Conservation (phyloP, 2,329 filamentous ascomycete genomes). For the Botrytis elliptica region DNA sequence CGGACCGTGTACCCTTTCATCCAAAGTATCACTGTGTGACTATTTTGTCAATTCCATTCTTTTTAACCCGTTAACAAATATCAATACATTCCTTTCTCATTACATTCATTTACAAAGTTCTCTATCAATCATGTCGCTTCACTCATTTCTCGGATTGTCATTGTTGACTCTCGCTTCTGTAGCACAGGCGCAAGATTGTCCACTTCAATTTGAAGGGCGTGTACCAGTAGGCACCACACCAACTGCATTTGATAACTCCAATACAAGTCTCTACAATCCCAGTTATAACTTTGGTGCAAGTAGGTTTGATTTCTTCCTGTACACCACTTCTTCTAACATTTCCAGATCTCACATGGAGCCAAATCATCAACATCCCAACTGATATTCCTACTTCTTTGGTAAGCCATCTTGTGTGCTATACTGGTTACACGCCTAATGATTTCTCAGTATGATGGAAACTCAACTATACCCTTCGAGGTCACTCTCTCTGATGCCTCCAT, state of each 20-base stretch:
- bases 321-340: background rate
- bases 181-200: slow-evolving; percentile 39
- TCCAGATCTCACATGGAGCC: slow-evolving; percentile 49
- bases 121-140: slow-evolving; percentile 21
- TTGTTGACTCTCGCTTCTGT: slow-evolving; percentile 26
- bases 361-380: slow-evolving; percentile 50
- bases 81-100: background rate
- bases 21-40: slow-evolving; percentile 16
- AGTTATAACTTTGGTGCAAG: slow-evolving; percentile 52
- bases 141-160: slow-evolving; percentile 16
- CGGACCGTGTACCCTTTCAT: slow-evolving; percentile 12
- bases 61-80: background rate
- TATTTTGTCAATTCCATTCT: slow-evolving; percentile 1
- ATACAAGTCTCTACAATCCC: slow-evolving; percentile 50
- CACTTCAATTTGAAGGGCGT: slow-evolving; percentile 49
- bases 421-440: background rate
- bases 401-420: slow-evolving; percentile 24
- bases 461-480: slow-evolving; percentile 23
- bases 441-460: slow-evolving; percentile 27
- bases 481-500: slow-evolving; percentile 52
- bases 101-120: slow-evolving; percentile 7
- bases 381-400: slow-evolving; percentile 43
- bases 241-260: slow-evolving; percentile 44
- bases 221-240: slow-evolving; percentile 43
- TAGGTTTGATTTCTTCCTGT: slow-evolving; percentile 24